Conservation (phyloP, 1,284 basidiomycete species). For the Volvariella surrecta region DNA sequence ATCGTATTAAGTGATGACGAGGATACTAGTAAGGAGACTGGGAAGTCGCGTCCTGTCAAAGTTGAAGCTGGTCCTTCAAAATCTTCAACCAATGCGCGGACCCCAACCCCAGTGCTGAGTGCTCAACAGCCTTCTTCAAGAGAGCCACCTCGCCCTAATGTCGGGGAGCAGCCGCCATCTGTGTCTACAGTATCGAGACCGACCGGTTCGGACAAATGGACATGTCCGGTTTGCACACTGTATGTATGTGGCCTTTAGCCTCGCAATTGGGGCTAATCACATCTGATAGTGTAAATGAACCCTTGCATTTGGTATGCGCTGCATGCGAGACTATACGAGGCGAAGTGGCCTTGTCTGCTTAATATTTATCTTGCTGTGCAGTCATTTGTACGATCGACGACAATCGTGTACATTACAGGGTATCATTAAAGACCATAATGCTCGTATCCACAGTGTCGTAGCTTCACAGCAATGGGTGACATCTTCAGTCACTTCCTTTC, state of each 20-base stretch:
- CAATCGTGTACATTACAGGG: no score
- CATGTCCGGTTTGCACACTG: slow-evolving; percentile 48
- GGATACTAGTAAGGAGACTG: slow-evolving; percentile 9
- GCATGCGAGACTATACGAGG: slow-evolving; percentile 34
- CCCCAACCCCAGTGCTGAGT: slow-evolving; percentile 24
- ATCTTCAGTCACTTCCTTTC: no score
- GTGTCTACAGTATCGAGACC: background rate
- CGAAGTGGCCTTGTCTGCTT: slow-evolving; percentile 14
- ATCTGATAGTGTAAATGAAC: slow-evolving; percentile 35
- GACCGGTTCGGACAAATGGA: slow-evolving; percentile 23
- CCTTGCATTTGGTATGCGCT: slow-evolving; percentile 40
- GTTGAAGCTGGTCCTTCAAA: slow-evolving; percentile 4
- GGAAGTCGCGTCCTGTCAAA: slow-evolving; percentile 6
- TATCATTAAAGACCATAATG: no score
- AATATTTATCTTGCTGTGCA: slow-evolving; percentile 1
- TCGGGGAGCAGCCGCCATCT: slow-evolving; percentile 4
- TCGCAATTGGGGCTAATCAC: slow-evolving; percentile 3
- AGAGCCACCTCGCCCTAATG: slow-evolving; percentile 21
- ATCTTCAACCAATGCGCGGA: background rate
- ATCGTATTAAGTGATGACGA: slow-evolving; percentile 11
- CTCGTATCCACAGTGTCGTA: no score
- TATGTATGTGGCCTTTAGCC: slow-evolving; percentile 19
- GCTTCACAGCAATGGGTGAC: no score
- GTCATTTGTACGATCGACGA: no score
- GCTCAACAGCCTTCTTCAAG: slow-evolving; percentile 36